These are phyloP conservation scores for Saccharomycopsis sp. DNA, from an alignment of 805 yeast genomes.

Conservation along the genomic window DNA sequence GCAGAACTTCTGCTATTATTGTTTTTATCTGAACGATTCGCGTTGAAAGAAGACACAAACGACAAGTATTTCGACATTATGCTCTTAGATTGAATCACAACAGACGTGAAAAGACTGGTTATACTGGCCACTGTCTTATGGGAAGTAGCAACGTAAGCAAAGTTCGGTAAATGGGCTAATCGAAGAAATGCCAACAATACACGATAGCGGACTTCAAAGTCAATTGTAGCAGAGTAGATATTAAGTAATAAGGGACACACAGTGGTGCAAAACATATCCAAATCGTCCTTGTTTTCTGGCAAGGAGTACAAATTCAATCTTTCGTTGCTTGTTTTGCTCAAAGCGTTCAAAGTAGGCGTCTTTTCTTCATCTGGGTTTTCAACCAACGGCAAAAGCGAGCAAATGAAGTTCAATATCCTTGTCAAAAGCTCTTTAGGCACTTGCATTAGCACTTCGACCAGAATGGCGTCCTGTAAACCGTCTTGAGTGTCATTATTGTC, in stretches of 20 bases:
- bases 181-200: conserved; percentile 41
- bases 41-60: not conserved
- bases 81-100: conserved; percentile 40
- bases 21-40: not conserved
- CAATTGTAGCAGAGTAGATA: conserved; percentile 68
- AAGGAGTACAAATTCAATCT: conserved; percentile 24
- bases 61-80: not conserved
- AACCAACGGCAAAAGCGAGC: conserved; percentile 49
- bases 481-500: conserved; percentile 14
- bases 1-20: not conserved
- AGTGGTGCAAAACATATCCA: conserved; percentile 35
- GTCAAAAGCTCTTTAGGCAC: conserved; percentile 61
- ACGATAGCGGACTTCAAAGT: conserved; percentile 53
- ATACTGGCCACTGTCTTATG: conserved; percentile 27
- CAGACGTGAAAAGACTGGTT: conserved; percentile 49
- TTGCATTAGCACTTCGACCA: conserved; percentile 68
- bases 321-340: conserved; percentile 27
- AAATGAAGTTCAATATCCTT: conserved; percentile 48
- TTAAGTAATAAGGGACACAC: conserved; percentile 50
- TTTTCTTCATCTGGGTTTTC: not conserved
- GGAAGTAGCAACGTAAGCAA: conserved; percentile 13
- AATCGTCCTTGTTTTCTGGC: conserved; percentile 23
- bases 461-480: conserved; percentile 25
- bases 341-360: too few relatives aligned
- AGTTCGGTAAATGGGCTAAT: not conserved